Conservation (phyloP, 352 stramenopile species). For the Globisporangium viniferum region DNA sequence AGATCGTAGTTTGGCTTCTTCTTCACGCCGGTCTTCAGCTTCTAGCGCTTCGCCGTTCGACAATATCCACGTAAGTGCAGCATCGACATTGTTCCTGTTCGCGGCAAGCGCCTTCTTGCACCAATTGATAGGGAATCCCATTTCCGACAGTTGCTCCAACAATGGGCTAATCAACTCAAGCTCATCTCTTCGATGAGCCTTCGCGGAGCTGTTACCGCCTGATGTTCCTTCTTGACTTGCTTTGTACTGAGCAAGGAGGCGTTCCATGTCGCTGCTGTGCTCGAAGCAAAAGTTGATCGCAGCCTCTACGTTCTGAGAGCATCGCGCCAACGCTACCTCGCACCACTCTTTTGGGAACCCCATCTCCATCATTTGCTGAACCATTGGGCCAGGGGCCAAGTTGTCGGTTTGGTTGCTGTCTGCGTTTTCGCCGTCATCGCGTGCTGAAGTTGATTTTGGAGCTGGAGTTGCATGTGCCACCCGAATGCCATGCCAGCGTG, state of each 20-base stretch:
- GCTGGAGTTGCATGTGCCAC: conserved; percentile 38
- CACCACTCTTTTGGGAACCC: conserved; percentile 92
- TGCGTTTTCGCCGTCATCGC: conserved; percentile 18
- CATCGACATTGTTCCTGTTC: conserved; percentile 89
- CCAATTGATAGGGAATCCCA: conserved; percentile 93
- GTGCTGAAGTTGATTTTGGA: conserved; percentile 21
- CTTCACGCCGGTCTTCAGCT: conserved; percentile 83
- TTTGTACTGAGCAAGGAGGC: conserved; percentile 77
- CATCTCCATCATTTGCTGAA: conserved; percentile 94
- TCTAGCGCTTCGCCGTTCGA: conserved; percentile 88
- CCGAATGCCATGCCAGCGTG: conserved; percentile 66
- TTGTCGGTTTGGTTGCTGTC: conserved; percentile 27
- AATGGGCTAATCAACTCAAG: conserved; percentile 67
- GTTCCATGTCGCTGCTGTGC: conserved; percentile 90
- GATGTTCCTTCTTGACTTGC: conserved; percentile 39
- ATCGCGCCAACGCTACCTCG: conserved; percentile 82
- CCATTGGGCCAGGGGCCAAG: conserved; percentile 53
- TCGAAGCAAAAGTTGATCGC: conserved; percentile 93
- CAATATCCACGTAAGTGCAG: conserved; percentile 91
- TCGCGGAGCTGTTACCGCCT: conserved; percentile 17
- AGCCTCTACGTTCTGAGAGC: conserved; percentile 86
- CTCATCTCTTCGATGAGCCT: conserved; percentile 41
- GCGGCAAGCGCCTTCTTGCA: conserved; percentile 88
- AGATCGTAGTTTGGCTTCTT: conserved; percentile 61
- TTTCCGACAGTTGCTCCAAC: conserved; percentile 88